phyloP scores from a whole-genome alignment of 1,284 basidiomycete species.

The Leucoagaricus sp. region DNA sequence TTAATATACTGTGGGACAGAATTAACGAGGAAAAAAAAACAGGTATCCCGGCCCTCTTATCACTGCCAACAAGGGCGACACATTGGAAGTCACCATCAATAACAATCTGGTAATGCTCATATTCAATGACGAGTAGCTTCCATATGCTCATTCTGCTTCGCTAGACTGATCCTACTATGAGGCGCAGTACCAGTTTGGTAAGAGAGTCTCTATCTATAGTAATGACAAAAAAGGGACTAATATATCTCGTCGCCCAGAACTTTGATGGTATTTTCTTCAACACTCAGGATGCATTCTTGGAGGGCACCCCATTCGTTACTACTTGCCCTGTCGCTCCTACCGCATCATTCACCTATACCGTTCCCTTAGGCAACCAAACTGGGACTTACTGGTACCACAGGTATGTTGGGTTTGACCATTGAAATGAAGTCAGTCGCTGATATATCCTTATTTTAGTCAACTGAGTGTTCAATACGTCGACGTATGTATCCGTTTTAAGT shows the following conservation, averaged over 20 bases:
- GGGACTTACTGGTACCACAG: constrained; percentile 43
- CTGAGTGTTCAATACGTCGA: constrained; percentile 7
- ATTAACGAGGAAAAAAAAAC: too few relatives aligned
- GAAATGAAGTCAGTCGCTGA: neutral
- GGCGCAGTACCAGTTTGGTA: constrained; percentile 5
- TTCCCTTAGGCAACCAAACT: constrained; percentile 28
- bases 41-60: constrained; percentile 15
- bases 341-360: constrained; percentile 45
- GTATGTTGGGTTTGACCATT: neutral
- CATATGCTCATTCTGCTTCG: neutral
- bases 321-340: constrained; percentile 50
- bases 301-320: constrained; percentile 20
- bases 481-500: too few relatives aligned
- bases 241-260: neutral
- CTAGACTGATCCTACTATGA: constrained; percentile 11
- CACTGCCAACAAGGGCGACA: constrained; percentile 14
- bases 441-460: neutral
- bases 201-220: constrained; percentile 4
- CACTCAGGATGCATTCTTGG: neutral
- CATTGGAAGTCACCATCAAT: constrained; percentile 21
- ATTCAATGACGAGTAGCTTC: neutral
- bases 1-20: too few relatives aligned
- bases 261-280: constrained; percentile 11
- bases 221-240: neutral
- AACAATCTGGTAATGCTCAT: constrained; percentile 18